These are phyloP conservation scores for Planoprotostelium fungivorum DNA, from an alignment of 78 protist genomes.

Conservation along the genomic window DNA sequence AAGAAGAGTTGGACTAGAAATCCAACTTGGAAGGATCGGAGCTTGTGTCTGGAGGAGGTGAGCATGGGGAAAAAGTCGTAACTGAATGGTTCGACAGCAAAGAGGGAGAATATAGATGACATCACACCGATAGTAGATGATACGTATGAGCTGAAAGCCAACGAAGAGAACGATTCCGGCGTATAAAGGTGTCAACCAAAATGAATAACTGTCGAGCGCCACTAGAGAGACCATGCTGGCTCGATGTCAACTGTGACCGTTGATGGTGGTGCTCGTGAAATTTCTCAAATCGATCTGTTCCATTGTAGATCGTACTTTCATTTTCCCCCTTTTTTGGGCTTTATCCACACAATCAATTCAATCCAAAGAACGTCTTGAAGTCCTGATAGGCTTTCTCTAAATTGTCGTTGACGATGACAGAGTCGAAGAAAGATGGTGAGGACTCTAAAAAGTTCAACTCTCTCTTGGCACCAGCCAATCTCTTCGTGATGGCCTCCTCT, in stretches of 20 bases:
- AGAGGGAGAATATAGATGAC: not conserved
- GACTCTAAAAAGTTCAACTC: slow-evolving; percentile 67
- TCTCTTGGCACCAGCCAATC: slow-evolving; percentile 63
- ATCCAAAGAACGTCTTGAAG: slow-evolving; percentile 11
- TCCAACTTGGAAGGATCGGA: not conserved
- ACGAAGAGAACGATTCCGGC: not conserved
- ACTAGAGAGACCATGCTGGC: no score
- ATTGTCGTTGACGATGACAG: slow-evolving; percentile 65
- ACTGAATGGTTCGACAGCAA: not conserved
- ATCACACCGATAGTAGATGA: not conserved
- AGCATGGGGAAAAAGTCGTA: no score
- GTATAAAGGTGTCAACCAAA: not conserved
- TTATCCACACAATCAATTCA: no score
- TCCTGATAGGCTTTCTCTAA: slow-evolving; percentile 70
- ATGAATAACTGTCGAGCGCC: not conserved
- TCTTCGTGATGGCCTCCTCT: slow-evolving; percentile 67
- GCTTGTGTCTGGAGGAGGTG: not conserved
- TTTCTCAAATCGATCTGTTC: no score
- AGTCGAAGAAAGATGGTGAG: slow-evolving; percentile 46
- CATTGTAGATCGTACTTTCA: no score
- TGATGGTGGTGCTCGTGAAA: no score
- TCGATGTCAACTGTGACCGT: no score
- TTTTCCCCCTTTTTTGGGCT: no score
- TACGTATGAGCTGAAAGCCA: not conserved
- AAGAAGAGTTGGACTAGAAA: not conserved